Evolutionary conservation across 139 green algal genomes (phyloP).

Genomic region (Pleodorina starrii): DNA sequence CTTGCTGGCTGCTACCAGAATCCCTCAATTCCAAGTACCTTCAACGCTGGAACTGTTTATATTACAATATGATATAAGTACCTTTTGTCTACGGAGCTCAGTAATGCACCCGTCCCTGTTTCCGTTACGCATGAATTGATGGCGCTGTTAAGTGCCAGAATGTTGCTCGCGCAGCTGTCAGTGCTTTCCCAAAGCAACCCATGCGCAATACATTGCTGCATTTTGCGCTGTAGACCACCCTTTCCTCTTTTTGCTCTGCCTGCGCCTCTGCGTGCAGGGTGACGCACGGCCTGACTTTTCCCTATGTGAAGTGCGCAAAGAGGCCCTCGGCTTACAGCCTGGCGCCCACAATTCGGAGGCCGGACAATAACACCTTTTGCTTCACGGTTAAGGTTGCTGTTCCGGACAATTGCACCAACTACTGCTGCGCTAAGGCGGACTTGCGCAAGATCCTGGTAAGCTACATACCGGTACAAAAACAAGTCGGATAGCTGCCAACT

Average conservation of each 20-base stretch:
- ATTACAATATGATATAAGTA: neutral
- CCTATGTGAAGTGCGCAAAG: neutral
- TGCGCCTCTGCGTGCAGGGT: neutral
- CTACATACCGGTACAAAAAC: neutral
- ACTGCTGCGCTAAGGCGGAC: constrained; percentile 1
- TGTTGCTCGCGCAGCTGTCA: neutral
- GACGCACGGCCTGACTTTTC: neutral
- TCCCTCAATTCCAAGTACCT: neutral
- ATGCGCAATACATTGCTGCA: neutral
- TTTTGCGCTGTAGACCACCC: neutral
- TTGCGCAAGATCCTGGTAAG: constrained; percentile 9
- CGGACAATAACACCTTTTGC: neutral
- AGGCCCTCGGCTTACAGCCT: neutral
- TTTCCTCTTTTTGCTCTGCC: neutral
- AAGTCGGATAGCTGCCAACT: no score
- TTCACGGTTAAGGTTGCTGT: neutral
- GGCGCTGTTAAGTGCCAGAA: neutral
- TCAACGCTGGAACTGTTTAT: neutral
- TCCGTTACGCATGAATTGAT: neutral
- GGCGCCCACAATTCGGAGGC: no score
- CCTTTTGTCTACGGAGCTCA: neutral
- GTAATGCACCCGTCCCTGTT: neutral
- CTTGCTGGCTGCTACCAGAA: neutral
- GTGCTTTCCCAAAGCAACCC: neutral
- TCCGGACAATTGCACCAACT: neutral